A percentile compares a stretch with the other conserved stretches of the same genome.
Conservation (phyloP, 1,284 basidiomycete species). For the Boletus sp. region DNA sequence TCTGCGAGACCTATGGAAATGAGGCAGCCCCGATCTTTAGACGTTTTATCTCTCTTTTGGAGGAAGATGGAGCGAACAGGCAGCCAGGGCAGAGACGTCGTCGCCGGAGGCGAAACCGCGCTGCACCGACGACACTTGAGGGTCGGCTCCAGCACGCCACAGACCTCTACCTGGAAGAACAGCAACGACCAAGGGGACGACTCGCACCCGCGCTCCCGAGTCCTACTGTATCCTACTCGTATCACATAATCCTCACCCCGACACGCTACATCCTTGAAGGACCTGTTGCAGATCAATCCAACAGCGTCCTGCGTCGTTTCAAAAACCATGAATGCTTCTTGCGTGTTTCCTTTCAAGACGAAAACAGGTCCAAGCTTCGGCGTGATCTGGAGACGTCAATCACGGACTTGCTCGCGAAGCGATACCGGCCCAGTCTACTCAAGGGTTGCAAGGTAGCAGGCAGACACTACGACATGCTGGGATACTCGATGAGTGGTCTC, state of each 20-base stretch:
- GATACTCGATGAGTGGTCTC: slow-evolving; percentile 63
- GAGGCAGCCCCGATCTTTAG: slow-evolving; percentile 38
- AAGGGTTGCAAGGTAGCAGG: slow-evolving; percentile 57
- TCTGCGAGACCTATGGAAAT: slow-evolving; percentile 24
- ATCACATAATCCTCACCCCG: slow-evolving; percentile 57
- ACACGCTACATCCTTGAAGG: slow-evolving; percentile 53
- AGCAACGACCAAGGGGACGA: slow-evolving; percentile 27
- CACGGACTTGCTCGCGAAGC: slow-evolving; percentile 44
- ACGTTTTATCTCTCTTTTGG: slow-evolving; percentile 32
- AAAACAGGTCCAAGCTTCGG: slow-evolving; percentile 53
- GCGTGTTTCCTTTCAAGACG: slow-evolving; percentile 68
- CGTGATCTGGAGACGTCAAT: slow-evolving; percentile 54
- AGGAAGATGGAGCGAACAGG: slow-evolving; percentile 16
- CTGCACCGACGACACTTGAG: slow-evolving; percentile 17
- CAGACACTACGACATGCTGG: slow-evolving; percentile 57
- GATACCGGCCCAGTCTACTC: slow-evolving; percentile 49
- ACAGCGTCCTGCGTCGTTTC: slow-evolving; percentile 60
- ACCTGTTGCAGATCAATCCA: slow-evolving; percentile 61
- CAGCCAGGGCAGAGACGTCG: not conserved
- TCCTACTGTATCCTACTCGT: slow-evolving; percentile 38
- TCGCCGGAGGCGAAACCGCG: not conserved
- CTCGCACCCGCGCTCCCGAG: slow-evolving; percentile 26
- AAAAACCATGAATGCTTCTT: slow-evolving; percentile 57
- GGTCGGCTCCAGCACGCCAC: slow-evolving; percentile 29
- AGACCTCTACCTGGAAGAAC: slow-evolving; percentile 32